A percentile compares a stretch with the other conserved stretches of the same genome.
Evolutionary conservation across 208 protist species (phyloP).

Genomic region (Leishmania aethiopica): DNA sequence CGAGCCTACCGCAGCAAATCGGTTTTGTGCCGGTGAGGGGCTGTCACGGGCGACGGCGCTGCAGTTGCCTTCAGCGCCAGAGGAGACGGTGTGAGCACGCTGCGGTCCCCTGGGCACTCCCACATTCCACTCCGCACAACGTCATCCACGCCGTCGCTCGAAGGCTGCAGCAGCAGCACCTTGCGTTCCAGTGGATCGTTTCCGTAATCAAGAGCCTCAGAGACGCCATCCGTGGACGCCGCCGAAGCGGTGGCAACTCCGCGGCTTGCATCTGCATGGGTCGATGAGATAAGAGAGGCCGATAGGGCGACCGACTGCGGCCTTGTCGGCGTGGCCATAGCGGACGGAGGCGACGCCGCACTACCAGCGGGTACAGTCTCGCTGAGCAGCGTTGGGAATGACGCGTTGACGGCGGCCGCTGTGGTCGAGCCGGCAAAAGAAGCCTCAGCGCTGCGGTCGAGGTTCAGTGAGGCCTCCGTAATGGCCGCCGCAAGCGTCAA

Average conservation of each 20-base stretch:
- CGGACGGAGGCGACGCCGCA: conserved; percentile 4
- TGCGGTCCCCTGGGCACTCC: neutral
- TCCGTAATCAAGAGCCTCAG: neutral
- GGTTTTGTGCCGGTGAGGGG: neutral
- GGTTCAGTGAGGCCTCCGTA: conserved; percentile 36
- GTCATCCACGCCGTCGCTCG: conserved; percentile 4
- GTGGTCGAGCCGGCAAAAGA: conserved; percentile 6
- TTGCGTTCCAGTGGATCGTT: conserved; percentile 44
- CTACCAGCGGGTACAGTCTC: neutral
- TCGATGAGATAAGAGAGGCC: conserved; percentile 1
- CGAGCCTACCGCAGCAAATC: neutral
- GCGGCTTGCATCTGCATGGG: neutral
- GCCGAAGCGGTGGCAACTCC: neutral
- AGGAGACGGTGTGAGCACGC: neutral
- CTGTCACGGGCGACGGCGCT: neutral
- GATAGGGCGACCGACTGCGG: neutral
- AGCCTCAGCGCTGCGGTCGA: conserved; percentile 3
- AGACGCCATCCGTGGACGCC: neutral
- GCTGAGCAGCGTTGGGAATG: conserved; percentile 4
- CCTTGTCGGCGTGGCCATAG: conserved; percentile 14
- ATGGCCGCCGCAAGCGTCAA: conserved; percentile 46
- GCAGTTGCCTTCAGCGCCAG: neutral
- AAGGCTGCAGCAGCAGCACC: conserved; percentile 10
- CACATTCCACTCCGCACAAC: neutral
- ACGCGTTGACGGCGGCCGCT: neutral